Percentiles rank a stretch among this genome's conserved stretches.
These are phyloP conservation scores for Magnaporthiopsis incrustans DNA, from an alignment of 2,329 filamentous ascomycete species.

Conservation along the genomic window DNA sequence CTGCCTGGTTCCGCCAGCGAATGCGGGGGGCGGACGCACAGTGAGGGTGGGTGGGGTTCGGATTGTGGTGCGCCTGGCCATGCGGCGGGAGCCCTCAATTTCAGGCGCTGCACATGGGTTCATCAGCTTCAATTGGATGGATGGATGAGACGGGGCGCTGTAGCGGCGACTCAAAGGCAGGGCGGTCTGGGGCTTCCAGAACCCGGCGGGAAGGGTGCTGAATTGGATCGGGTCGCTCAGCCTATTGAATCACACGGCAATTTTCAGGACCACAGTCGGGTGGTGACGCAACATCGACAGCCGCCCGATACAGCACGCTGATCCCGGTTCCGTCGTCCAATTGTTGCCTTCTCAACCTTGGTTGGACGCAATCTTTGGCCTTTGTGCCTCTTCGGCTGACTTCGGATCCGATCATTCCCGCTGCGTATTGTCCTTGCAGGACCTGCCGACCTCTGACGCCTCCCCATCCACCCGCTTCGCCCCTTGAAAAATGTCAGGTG, in stretches of 20 bases:
- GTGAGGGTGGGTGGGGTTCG: background rate
- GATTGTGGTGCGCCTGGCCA: background rate
- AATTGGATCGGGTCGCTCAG: background rate
- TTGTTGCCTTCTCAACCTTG: background rate
- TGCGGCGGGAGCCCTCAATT: background rate
- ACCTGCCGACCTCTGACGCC: background rate
- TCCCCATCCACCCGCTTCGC: background rate
- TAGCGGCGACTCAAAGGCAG: too few relatives aligned
- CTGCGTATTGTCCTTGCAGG: background rate
- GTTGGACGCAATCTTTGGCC: background rate
- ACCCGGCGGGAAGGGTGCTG: background rate
- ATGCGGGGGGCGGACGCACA: background rate
- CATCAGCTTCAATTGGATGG: too few relatives aligned
- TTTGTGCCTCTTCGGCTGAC: background rate
- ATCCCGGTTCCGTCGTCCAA: too few relatives aligned
- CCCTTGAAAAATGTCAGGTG: background rate
- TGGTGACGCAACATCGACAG: background rate
- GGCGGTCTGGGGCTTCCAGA: background rate
- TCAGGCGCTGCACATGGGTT: too few relatives aligned
- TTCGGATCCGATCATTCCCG: background rate
- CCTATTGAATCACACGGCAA: background rate
- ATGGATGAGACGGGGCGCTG: too few relatives aligned
- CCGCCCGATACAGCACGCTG: background rate
- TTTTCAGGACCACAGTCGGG: background rate
- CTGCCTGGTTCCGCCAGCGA: background rate